Evolutionary conservation across 2,329 filamentous ascomycete genomes (phyloP).

Genomic region (Cryphonectria parasitica): DNA sequence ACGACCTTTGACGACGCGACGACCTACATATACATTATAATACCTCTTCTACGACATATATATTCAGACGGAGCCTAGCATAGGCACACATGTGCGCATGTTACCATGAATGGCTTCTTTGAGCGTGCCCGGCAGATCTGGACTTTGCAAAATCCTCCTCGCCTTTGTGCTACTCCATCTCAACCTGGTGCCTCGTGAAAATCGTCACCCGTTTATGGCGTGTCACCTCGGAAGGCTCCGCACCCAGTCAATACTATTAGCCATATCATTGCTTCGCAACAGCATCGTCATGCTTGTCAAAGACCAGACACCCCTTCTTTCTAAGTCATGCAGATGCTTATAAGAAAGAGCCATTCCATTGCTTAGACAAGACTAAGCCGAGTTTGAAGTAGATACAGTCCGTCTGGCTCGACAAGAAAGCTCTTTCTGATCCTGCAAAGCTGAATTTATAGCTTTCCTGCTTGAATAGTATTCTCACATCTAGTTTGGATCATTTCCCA

Average conservation of each 20-base stretch:
- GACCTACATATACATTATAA: slow-evolving; percentile 19
- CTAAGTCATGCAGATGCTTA: no score
- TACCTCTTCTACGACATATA: slow-evolving; percentile 20
- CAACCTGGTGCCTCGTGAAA: background rate
- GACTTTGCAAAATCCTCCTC: background rate
- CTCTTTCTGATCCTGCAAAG: no score
- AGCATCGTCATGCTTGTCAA: no score
- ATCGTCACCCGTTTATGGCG: background rate
- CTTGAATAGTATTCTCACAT: no score
- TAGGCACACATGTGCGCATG: slow-evolving; percentile 1
- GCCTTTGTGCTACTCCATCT: background rate
- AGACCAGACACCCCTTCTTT: no score
- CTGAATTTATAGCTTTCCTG: no score
- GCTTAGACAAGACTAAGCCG: no score
- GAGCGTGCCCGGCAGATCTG: background rate
- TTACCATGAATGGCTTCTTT: background rate
- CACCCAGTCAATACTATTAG: no score
- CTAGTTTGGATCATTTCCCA: background rate
- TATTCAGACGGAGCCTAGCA: slow-evolving; percentile 13
- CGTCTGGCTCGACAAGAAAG: no score
- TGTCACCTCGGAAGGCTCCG: background rate
- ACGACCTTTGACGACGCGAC: slow-evolving; percentile 4
- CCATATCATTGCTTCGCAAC: no score
- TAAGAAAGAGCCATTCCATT: no score
- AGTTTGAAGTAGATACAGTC: no score